Conservation (phyloP, 441 rosid species). For the Euphorbia corollata region DNA sequence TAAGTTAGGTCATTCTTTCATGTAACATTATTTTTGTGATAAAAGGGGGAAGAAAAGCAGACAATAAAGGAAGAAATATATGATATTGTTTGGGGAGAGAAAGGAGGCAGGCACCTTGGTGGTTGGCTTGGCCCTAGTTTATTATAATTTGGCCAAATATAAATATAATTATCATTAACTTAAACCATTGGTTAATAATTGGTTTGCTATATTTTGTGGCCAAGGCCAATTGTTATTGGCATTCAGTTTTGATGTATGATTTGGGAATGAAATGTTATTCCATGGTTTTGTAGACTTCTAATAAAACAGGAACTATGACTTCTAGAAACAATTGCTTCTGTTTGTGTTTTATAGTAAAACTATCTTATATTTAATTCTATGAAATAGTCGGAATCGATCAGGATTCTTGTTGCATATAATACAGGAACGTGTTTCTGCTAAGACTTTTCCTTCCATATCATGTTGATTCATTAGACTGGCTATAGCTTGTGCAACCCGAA, state of each 20-base stretch:
- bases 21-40: slow-evolving; percentile 27
- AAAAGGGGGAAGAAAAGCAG: not conserved
- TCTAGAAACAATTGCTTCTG: not conserved
- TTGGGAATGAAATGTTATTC: not conserved
- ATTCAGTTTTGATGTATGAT: slow-evolving; percentile 17
- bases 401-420: no score
- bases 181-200: slow-evolving; percentile 13
- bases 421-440: no score
- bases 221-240: slow-evolving; percentile 8
- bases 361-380: no score
- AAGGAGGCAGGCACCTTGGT: slow-evolving; percentile 7
- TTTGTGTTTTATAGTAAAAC: not conserved
- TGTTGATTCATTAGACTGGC: no score
- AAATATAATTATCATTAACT: slow-evolving; percentile 13
- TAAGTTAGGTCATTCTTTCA: slow-evolving; percentile 53
- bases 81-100: slow-evolving; percentile 21
- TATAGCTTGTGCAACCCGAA: no score
- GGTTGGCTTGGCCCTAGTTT: slow-evolving; percentile 8
- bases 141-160: slow-evolving; percentile 3
- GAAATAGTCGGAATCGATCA: no score
- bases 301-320: not conserved
- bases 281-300: not conserved
- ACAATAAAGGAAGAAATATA: slow-evolving; percentile 14
- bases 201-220: not conserved
- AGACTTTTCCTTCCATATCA: no score